Conservation (phyloP, 2,329 filamentous ascomycete genomes). For the Laburnicola sp. region DNA sequence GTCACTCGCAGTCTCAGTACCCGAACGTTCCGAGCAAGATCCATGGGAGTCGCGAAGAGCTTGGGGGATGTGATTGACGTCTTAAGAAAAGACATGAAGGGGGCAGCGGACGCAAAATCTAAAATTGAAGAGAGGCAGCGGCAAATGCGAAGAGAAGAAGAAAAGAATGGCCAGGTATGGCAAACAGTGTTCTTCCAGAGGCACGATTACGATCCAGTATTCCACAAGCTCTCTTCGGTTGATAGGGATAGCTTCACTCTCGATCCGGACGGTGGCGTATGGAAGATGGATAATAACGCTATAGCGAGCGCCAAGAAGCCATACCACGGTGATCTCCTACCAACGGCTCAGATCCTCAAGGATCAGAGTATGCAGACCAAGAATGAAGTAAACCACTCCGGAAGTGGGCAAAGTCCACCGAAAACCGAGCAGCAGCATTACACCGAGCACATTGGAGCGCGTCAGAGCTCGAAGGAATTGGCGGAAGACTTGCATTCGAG, state of each 20-base stretch:
- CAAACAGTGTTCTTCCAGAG: slow-evolving; percentile 47
- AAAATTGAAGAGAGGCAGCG: slow-evolving; percentile 46
- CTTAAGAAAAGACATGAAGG: slow-evolving; percentile 48
- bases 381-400: background rate
- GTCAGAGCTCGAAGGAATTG: background rate
- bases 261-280: slow-evolving; percentile 32
- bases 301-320: slow-evolving; percentile 28
- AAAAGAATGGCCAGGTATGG: slow-evolving; percentile 44
- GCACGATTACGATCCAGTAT: slow-evolving; percentile 31
- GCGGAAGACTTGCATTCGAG: background rate
- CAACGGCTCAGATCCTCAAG: slow-evolving; percentile 23
- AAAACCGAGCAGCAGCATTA: background rate
- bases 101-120: slow-evolving; percentile 35
- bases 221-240: slow-evolving; percentile 26
- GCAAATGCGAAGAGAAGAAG: slow-evolving; percentile 46
- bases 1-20: slow-evolving; percentile 26
- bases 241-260: slow-evolving; percentile 28
- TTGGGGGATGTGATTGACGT: slow-evolving; percentile 48
- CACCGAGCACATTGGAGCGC: background rate
- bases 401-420: background rate
- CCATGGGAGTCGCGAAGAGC: slow-evolving; percentile 52
- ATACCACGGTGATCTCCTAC: slow-evolving; percentile 34
- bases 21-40: slow-evolving; percentile 46
- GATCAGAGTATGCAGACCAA: slow-evolving; percentile 1
- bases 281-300: slow-evolving; percentile 36